Evolutionary conservation across 306 rosid species (phyloP).

Genomic region (Trifolium pratense): DNA sequence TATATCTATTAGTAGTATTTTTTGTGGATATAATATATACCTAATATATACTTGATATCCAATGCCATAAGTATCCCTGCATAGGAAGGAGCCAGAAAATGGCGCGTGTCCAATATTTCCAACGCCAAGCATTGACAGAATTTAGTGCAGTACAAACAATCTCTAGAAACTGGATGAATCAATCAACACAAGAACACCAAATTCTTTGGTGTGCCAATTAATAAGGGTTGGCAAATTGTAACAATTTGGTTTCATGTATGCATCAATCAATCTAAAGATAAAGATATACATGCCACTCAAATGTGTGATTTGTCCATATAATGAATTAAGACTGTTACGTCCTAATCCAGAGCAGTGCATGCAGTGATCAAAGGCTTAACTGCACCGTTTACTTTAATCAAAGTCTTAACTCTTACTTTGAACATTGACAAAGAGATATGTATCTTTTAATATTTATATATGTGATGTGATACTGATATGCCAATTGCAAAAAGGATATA

Average conservation of each 20-base stretch:
- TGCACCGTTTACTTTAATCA: background rate
- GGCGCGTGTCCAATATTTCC: no score
- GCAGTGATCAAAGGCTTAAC: background rate
- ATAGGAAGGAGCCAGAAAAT: no score
- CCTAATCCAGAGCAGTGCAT: background rate
- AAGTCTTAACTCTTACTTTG: background rate
- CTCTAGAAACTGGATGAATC: background rate
- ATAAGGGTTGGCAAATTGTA: conserved; percentile 6
- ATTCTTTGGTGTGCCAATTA: conserved; percentile 25
- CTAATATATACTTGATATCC: no score
- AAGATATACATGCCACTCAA: background rate
- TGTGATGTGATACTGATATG: background rate
- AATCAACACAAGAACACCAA: background rate
- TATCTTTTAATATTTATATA: no score
- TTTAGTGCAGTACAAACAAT: background rate
- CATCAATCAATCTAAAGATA: conserved; percentile 33
- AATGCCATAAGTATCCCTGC: no score
- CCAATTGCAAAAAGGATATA: background rate
- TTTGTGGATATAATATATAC: no score
- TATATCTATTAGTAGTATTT: no score
- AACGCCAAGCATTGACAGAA: background rate
- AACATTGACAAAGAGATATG: background rate
- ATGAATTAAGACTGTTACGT: background rate
- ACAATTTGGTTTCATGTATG: conserved; percentile 30
- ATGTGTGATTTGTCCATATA: background rate